Evolutionary conservation across 208 protist genomes (phyloP).

Genomic region (Acanthamoeba triangularis): DNA sequence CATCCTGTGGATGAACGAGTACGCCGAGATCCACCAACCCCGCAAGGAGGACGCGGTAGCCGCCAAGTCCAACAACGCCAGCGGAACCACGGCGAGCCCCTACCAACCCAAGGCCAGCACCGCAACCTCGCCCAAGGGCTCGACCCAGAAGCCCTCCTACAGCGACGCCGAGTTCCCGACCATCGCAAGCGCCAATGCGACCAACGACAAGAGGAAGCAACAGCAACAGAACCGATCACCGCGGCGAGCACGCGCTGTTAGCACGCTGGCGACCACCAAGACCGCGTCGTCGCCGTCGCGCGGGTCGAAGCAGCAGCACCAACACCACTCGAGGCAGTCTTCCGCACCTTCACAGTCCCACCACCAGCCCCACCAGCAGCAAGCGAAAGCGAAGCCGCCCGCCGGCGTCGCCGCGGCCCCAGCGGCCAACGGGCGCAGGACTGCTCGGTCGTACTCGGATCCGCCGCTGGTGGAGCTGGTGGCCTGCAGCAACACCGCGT

Average conservation of each 20-base stretch:
- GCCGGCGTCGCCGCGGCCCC: no score
- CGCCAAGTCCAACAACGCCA: no score
- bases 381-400: not conserved
- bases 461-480: not conserved
- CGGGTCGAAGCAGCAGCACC: not conserved
- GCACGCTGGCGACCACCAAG: not conserved
- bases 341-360: no score
- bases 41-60: not conserved
- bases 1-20: conserved; percentile 26
- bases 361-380: not conserved
- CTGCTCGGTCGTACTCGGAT: not conserved
- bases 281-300: not conserved
- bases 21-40: not conserved
- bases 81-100: no score
- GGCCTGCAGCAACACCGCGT: not conserved
- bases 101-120: not conserved
- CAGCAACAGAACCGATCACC: not conserved
- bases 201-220: not conserved
- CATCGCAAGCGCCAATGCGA: not conserved
- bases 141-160: not conserved
- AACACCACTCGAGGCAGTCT: not conserved
- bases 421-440: not conserved
- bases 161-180: not conserved
- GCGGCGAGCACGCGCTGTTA: not conserved
- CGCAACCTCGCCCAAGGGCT: not conserved